Conservation (phyloP, 129 eudicot genomes). For the Arctium lappa region DNA sequence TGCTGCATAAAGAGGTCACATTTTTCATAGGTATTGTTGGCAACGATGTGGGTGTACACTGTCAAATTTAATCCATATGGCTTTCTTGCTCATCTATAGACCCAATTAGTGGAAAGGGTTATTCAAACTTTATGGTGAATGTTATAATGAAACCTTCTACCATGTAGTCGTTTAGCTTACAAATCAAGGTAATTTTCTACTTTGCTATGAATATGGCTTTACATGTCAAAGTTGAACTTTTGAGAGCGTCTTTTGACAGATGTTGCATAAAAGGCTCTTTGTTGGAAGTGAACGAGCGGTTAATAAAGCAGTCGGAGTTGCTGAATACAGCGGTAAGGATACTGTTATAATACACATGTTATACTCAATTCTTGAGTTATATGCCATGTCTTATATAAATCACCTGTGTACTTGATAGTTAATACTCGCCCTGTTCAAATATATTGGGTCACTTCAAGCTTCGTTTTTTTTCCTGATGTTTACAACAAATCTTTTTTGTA, state of each 20-base stretch:
- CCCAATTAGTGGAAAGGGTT: too few relatives aligned
- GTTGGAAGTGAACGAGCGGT: slow-evolving; percentile 85
- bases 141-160: too few relatives aligned
- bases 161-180: background rate
- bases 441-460: background rate
- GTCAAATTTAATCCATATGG: too few relatives aligned
- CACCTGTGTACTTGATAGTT: background rate
- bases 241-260: slow-evolving; percentile 42
- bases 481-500: background rate
- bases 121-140: too few relatives aligned
- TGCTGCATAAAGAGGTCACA: too few relatives aligned
- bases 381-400: background rate
- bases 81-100: too few relatives aligned
- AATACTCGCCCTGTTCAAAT: too few relatives aligned
- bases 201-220: background rate
- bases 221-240: background rate
- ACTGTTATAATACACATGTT: background rate
- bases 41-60: too few relatives aligned
- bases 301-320: slow-evolving; percentile 76
- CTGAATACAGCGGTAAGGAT: slow-evolving; percentile 62
- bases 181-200: background rate
- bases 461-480: background rate
- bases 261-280: slow-evolving; percentile 97
- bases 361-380: background rate
- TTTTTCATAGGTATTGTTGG: too few relatives aligned